Percentiles rank a stretch among this genome's conserved stretches.
phyloP scores from a whole-genome alignment of 257 asterid genomes.

The Plectranthus barbatus region DNA sequence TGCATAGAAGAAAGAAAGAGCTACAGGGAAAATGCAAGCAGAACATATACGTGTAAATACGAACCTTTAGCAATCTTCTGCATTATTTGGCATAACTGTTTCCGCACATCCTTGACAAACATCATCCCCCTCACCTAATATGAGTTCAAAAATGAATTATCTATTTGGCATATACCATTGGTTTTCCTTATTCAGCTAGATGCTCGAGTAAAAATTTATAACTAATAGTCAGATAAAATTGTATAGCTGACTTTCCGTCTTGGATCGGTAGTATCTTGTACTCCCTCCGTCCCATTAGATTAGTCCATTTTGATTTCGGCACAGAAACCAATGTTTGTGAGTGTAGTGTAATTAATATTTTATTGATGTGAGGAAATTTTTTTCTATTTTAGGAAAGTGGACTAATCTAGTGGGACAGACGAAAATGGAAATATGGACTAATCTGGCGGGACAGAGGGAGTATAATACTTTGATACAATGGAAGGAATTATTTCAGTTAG shows the following conservation, averaged over 20 bases:
- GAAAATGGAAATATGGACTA: too few species aligned
- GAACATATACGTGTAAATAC: neutral
- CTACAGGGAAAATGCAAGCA: neutral
- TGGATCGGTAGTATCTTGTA: too few species aligned
- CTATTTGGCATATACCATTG: neutral
- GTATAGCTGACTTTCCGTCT: neutral
- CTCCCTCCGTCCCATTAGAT: too few species aligned
- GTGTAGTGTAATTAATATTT: too few species aligned
- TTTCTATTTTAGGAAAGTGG: too few species aligned
- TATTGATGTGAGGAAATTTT: too few species aligned
- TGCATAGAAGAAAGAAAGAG: neutral
- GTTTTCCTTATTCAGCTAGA: neutral
- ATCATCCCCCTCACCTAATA: conserved; percentile 83
- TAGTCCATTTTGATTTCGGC: too few species aligned
- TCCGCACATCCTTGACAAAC: conserved; percentile 85
- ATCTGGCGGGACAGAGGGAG: too few species aligned
- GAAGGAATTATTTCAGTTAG: neutral
- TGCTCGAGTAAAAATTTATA: neutral
- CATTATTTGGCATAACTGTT: conserved; percentile 88
- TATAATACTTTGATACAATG: neutral
- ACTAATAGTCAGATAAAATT: neutral
- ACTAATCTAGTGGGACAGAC: too few species aligned
- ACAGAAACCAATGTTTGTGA: too few species aligned
- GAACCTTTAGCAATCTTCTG: conserved; percentile 74
- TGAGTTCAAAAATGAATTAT: conserved; percentile 13